Base-by-base conservation (phyloP, 164 flowering plant species). In the Taxillus chinensis region DNA sequence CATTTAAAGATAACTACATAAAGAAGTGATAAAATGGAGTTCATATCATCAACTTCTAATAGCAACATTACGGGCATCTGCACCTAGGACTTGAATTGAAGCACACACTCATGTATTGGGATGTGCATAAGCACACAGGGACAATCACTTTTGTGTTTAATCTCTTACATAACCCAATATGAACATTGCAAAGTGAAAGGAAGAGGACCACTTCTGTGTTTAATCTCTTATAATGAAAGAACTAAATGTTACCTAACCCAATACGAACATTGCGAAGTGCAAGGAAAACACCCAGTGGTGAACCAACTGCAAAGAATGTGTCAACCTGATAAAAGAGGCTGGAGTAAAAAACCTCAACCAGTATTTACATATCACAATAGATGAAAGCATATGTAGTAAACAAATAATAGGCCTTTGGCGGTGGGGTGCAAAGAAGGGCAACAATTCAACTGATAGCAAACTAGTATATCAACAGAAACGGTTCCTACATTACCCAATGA, bases 241-340 rank as follows among this genome's bases (percentile, higher is more conserved):
- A n/a, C 37, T 61, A 39, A 61, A 48, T 15, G 45, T 69, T 86
- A 90, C 99, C 99, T 41, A 85, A 82, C 58, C 99, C 99, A 65
- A 95, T 75, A 45, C 99, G 95, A 57, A 95, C 77, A 75, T 91
- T 91, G 53, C 99, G 99, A 57, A 95, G 91, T 41, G 99, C 75
- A 61, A 95, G 96, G 66, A 95, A 95, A 67, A 95, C 96, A 43
- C 95, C 97, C 61, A 95, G 91, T 65, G 99, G 99, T 41, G 99
- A 95, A 57, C 99, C 99, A 73, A 86, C 99, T 17, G 97, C 97
- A 77, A 84, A 95, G 74, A 89, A 95, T 61, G 99, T 95, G 73
- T 95, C 97, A 68, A 91, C 97, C 99, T 93, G 84, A 67, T 38
- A 59, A 45, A 66, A 50, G 16, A 62, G 43, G 48, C 14, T 5